Conservation (phyloP, 495 filamentous ascomycete species). For the Trichocladium antarcticum region DNA sequence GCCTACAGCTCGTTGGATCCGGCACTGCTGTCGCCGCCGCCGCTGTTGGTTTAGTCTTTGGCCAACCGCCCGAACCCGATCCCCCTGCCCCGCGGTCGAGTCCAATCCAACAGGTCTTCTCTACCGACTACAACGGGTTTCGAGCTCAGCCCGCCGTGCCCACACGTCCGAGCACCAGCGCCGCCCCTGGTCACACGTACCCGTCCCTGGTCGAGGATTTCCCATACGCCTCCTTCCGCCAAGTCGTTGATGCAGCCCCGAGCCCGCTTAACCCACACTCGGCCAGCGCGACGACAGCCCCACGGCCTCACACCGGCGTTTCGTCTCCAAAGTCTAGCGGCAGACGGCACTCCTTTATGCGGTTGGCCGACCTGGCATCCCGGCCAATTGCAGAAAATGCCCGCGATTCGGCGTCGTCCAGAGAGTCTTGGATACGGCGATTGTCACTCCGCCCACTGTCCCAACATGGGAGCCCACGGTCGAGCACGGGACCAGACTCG, state of each 20-base stretch:
- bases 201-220: slow-evolving; percentile 28
- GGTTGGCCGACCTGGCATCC: slow-evolving; percentile 26
- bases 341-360: slow-evolving; percentile 38
- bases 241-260: slow-evolving; percentile 15
- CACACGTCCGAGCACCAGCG: slow-evolving; percentile 35
- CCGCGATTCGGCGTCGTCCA: slow-evolving; percentile 44
- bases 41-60: slow-evolving; percentile 44
- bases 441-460: slow-evolving; percentile 63
- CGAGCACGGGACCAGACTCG: slow-evolving; percentile 57
- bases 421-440: slow-evolving; percentile 65
- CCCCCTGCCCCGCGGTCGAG: slow-evolving; percentile 18
- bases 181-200: slow-evolving; percentile 19
- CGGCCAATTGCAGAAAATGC: slow-evolving; percentile 29
- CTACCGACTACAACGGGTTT: slow-evolving; percentile 30
- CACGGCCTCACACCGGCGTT: slow-evolving; percentile 19
- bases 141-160: slow-evolving; percentile 24
- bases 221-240: slow-evolving; percentile 24
- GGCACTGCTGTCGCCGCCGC: slow-evolving; percentile 50
- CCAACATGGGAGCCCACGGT: slow-evolving; percentile 54
- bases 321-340: slow-evolving; percentile 22
- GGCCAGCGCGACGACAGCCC: slow-evolving; percentile 21
- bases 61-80: slow-evolving; percentile 34
- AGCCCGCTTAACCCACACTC: slow-evolving; percentile 24
- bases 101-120: slow-evolving; percentile 36
- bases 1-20: slow-evolving; percentile 43